A percentile compares a stretch with the other conserved stretches of the same genome.
Evolutionary conservation across 2,329 filamentous ascomycete genomes (phyloP).

Genomic region (Fusarium dlaminii): DNA sequence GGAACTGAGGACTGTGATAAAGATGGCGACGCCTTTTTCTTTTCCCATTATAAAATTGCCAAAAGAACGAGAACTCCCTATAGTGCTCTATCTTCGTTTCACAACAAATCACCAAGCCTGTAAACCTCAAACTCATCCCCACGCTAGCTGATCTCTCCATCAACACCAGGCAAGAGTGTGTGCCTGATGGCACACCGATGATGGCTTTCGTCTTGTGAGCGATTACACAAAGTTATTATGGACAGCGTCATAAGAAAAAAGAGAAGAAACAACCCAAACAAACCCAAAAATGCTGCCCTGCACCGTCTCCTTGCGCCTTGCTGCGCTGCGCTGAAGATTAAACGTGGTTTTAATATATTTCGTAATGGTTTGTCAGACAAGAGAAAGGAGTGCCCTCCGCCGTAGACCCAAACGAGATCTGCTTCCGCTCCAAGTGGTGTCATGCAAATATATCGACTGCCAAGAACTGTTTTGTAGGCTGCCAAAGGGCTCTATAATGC

Average conservation of each 20-base stretch:
- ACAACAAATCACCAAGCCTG: slow-evolving; percentile 43
- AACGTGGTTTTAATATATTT: slow-evolving; percentile 49
- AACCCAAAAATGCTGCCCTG: slow-evolving; percentile 51
- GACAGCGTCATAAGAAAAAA: slow-evolving; percentile 44
- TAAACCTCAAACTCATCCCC: slow-evolving; percentile 36
- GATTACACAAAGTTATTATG: slow-evolving; percentile 44
- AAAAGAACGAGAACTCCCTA: slow-evolving; percentile 45
- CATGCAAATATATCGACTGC: slow-evolving; percentile 33
- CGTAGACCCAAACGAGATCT: slow-evolving; percentile 37
- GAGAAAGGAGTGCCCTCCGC: slow-evolving; percentile 37
- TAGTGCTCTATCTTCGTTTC: slow-evolving; percentile 45
- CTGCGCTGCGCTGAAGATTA: slow-evolving; percentile 50
- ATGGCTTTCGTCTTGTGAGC: slow-evolving; percentile 31
- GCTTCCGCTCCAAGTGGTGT: slow-evolving; percentile 24
- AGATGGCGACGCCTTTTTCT: slow-evolving; percentile 43
- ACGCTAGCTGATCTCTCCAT: slow-evolving; percentile 32
- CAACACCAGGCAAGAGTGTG: slow-evolving; percentile 30
- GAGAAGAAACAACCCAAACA: slow-evolving; percentile 47
- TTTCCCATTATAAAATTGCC: slow-evolving; percentile 49
- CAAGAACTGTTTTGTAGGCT: slow-evolving; percentile 23
- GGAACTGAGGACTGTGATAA: slow-evolving; percentile 8
- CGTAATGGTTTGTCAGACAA: slow-evolving; percentile 49
- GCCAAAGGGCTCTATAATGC: slow-evolving; percentile 38
- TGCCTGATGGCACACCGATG: slow-evolving; percentile 11
- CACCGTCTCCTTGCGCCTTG: slow-evolving; percentile 52